Base-by-base conservation (phyloP, 352 stramenopile genomes). In the Blastocystis hominis region DNA sequence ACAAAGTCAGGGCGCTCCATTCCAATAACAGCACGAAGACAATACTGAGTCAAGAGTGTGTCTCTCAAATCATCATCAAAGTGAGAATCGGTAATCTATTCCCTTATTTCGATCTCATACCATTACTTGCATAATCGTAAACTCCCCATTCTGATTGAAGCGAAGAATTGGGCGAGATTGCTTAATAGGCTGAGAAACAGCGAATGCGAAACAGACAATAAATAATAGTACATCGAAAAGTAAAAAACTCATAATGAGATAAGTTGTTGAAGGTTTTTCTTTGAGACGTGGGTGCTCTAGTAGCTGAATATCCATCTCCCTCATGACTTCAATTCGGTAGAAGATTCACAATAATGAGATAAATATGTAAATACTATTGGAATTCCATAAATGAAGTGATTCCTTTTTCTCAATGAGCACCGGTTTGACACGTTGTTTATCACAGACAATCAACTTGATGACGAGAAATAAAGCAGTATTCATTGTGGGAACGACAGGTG, bases 401-500 rank as follows among this genome's bases (percentile, higher is more conserved):
- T 47, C 46, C 63, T 0, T 36, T 7, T 38, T n/a, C 24, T 80
- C 20, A 15, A 80, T 80, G 70, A 64, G 46, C 44, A 47, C 46
- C 17, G 7, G 6, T 0, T 62, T 80, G 0, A n/a, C 20, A 10
- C 36, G 70, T 20, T 42, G 46, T 36, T 24, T 62, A 50, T 80
- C 44, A 7, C 88, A 44, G 17, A 81, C 66, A 87, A 88, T 75
- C 68, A 89, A 61, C 17, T 2, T 42, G 66, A 75, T 70, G 56
- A 72, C 88, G 69, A 79, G 94, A 89, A 93, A 91, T 62, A 94
- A 93, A 87, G 91, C 96, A 84, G 77, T 96, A 50, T 93, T 96
- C 86, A 91, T 96, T 42, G 91, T 96, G 47, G 93, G 93, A 77
- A 94, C 93, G n/a, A 96, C 93, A 36, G 93, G 93, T 75, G 30